Base-by-base conservation (phyloP, 495 filamentous ascomycete species). In the Tuber microsphaerosporum region DNA sequence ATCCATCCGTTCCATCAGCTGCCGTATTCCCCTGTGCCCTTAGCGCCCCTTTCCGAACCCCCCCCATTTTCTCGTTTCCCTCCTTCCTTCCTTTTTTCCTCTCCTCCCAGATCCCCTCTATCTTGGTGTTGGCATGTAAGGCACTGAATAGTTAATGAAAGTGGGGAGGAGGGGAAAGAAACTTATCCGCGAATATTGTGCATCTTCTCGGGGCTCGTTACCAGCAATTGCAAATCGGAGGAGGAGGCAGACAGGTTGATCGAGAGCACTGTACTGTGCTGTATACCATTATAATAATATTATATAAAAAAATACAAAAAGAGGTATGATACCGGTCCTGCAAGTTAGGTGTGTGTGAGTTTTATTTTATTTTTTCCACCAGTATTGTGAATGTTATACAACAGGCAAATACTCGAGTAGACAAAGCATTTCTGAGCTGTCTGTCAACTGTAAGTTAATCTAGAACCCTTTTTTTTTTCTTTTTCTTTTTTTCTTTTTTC, bases 11-110 rank as follows among this genome's bases (percentile, higher is more conserved):
- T 34, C 26, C 56, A 65, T 31, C 56, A 65, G 56, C 56, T 65
- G 7, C 56, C 56, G 56, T 65, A 65, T 34, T 34, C 31, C 12
- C 69, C 71, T n/a, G 17, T 71, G 70, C 56, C 68, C 45, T 43
- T 34, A 69, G 43, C 56, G 17, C 48, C 42, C 75, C 48, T 42
- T n/a, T 41, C 77, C 51, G 19, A 69, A 17, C 74, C 68, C 51
- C 69, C 34, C 74, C 77, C 61, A 31, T 70, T 72, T 79, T 69
- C 73, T 44, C 31, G 70, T 68, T 76, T 75, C 73, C 26, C 61
- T 72, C 68, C 75, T 61, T 79, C 46, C 70, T 70, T 73, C 41
- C 31, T 70, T 73, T 61, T 19, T 75, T 72, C 19, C 45, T n/a
- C 75, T n/a, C 34, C 43, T 39, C 34, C 31, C 56, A 4, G 56